phyloP scores from a whole-genome alignment of 2,329 filamentous ascomycete genomes.

The Trichoderma breve region DNA sequence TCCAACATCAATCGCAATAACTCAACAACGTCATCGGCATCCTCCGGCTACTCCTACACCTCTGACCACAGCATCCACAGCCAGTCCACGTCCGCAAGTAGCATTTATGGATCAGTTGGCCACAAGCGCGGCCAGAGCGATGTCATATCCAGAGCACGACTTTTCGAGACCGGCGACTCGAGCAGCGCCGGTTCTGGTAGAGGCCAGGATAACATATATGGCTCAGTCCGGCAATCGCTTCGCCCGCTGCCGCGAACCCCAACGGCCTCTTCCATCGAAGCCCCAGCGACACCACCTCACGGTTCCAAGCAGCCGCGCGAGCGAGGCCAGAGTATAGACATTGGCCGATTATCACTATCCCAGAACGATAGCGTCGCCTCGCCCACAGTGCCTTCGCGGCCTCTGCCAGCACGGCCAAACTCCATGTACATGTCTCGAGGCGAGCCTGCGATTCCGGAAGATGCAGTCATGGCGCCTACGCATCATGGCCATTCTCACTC shows the following conservation, averaged over 20 bases:
- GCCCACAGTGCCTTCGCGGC: conserved; percentile 44
- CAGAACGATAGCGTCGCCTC: conserved; percentile 43
- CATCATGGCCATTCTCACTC: conserved; percentile 27
- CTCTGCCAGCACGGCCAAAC: conserved; percentile 50
- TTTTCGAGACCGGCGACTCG: conserved; percentile 46
- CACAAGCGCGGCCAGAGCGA: conserved; percentile 79
- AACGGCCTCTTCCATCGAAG: conserved; percentile 41
- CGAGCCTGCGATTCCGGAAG: conserved; percentile 48
- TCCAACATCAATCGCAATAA: conserved; percentile 56
- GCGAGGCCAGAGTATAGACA: conserved; percentile 65
- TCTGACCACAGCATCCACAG: conserved; percentile 59
- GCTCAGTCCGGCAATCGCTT: conserved; percentile 71
- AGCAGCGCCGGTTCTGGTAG: conserved; percentile 37
- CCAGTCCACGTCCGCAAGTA: conserved; percentile 70
- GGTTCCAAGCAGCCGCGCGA: conserved; percentile 41
- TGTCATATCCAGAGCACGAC: conserved; percentile 53
- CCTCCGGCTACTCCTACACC: conserved; percentile 62
- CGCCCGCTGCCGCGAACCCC: conserved; percentile 70
- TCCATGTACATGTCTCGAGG: conserved; percentile 61
- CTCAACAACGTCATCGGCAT: conserved; percentile 68
- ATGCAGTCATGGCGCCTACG: conserved; percentile 33
- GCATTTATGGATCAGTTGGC: conserved; percentile 49
- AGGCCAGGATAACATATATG: conserved; percentile 64
- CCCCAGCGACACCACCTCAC: conserved; percentile 34
- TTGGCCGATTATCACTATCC: conserved; percentile 53